Percentiles rank a stretch among this genome's conserved stretches.
phyloP scores from a whole-genome alignment of 2,329 filamentous ascomycete genomes.

The Aspergillus sp. region DNA sequence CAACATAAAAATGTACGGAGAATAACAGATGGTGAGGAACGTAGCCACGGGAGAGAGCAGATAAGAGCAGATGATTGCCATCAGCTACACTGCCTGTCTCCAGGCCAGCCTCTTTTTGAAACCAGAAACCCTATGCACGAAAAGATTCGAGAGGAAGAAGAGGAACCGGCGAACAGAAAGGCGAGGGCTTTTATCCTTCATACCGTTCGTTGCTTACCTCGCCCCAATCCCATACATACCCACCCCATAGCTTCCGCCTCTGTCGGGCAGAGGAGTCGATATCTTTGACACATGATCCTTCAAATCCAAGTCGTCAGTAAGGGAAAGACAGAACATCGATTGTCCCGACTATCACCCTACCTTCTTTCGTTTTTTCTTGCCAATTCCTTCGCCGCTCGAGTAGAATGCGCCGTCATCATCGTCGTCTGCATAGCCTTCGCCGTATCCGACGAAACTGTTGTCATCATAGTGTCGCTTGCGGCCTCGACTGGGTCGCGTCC shows the following conservation, averaged over 20 bases:
- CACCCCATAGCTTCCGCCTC: constrained; percentile 43
- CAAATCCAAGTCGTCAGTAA: constrained; percentile 12
- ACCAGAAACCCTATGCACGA: constrained; percentile 22
- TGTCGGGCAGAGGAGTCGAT: constrained; percentile 38
- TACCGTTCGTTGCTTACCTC: constrained; percentile 26
- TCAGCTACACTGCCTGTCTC: constrained; percentile 9
- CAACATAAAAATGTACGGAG: constrained; percentile 38
- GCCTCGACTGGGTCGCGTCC: constrained; percentile 43
- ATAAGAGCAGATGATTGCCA: constrained; percentile 2
- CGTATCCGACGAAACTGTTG: constrained; percentile 52
- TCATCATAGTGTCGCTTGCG: constrained; percentile 53
- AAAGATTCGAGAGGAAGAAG: constrained; percentile 8
- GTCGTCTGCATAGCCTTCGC: constrained; percentile 51
- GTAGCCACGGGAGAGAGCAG: constrained; percentile 7
- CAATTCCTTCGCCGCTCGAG: constrained; percentile 43
- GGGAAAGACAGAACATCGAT: background rate
- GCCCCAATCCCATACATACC: constrained; percentile 47
- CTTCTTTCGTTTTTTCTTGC: constrained; percentile 51
- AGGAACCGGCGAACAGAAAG: constrained; percentile 12
- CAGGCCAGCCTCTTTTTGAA: constrained; percentile 17
- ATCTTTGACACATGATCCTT: constrained; percentile 44
- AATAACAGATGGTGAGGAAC: constrained; percentile 22
- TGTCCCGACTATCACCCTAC: constrained; percentile 26
- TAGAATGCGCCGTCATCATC: constrained; percentile 45
- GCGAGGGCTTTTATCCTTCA: constrained; percentile 20